phyloP scores from a whole-genome alignment of 495 filamentous ascomycete genomes.

The Lineolata rhizophorae region DNA sequence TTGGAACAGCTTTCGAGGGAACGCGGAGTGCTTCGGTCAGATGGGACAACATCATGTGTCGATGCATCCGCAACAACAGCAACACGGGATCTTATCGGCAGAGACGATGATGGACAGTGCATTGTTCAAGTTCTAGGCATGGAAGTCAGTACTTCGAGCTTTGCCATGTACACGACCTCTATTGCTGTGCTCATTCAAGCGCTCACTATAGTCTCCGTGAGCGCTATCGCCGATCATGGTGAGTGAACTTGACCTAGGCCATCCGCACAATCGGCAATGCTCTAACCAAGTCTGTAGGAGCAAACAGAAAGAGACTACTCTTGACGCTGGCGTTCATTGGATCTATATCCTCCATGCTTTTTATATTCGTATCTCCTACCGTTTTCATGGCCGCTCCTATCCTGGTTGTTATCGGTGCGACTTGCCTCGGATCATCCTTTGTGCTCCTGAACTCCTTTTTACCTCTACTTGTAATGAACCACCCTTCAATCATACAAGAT shows the following conservation, averaged over 20 bases:
- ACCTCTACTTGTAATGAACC: conserved; percentile 26
- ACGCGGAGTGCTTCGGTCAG: conserved; percentile 60
- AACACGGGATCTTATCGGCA: not conserved
- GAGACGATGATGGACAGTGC: conserved; percentile 19
- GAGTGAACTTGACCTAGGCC: conserved; percentile 7
- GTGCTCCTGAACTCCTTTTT: conserved; percentile 30
- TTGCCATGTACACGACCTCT: conserved; percentile 33
- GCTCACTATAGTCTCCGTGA: conserved; percentile 28
- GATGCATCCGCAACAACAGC: conserved; percentile 1
- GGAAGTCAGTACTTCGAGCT: conserved; percentile 28
- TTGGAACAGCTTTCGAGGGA: conserved; percentile 79
- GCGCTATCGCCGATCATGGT: conserved; percentile 31
- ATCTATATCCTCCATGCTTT: conserved; percentile 56
- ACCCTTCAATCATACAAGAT: conserved; percentile 2
- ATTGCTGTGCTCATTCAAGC: conserved; percentile 31
- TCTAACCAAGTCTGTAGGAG: conserved; percentile 21
- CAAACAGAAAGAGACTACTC: conserved; percentile 67
- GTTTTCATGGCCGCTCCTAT: conserved; percentile 55
- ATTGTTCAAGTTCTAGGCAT: conserved; percentile 23
- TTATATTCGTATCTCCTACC: conserved; percentile 46
- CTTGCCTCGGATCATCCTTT: conserved; percentile 28
- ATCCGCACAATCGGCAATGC: not conserved
- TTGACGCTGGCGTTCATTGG: conserved; percentile 60
- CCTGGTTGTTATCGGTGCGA: conserved; percentile 45
- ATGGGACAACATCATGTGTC: conserved; percentile 45